Base-by-base conservation (phyloP, 1,284 basidiomycete species). In the Marasmius sp. region DNA sequence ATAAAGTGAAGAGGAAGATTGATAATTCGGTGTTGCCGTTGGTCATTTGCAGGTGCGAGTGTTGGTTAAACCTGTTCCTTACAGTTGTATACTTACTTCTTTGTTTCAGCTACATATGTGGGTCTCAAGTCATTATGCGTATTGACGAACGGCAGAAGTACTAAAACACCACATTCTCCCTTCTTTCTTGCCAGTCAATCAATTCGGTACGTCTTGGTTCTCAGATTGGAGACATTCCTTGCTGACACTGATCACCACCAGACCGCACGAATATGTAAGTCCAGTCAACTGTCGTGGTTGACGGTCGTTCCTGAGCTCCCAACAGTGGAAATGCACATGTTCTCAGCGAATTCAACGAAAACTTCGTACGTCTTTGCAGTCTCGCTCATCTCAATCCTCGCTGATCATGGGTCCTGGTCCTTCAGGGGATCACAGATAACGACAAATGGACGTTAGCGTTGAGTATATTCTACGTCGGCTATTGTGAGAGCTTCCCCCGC, bases 381-480 rank as follows among this genome's bases (percentile, higher is more conserved):
- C 12, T 22, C n/a, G 36, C 8, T 49, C n/a, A 34, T n/a, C 49
- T 20, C 43, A 51, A 8, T 9, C 9, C 49, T 49, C 36, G 47
- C 50, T 27, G 1, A 16, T 36, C 14, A 2, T 20, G n/a, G 20
- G 7, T 14, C 8, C 20, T n/a, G 27, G 2, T 47, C 27, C 53
- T 39, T 12, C 48, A 82, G 82, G 83, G 77, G 14, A 79, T 85
- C 57, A 78, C 77, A 37, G 72, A 74, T 48, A 85, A 85, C 67
- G 75, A 80, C 64, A 81, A 78, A 69, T 85, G 83, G 83, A 85
- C 84, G 0, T 66, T 85, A 5, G 83, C 77, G 1, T 70, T 85
- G 47, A 83, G 82, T 61, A 81, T 85, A 34, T 85, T 85, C 69
- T 85, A 85, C 61, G 81, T 84, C 36, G 84, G 83, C 53, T 85